Evolutionary conservation across 768 basidiomycete species (phyloP).

Genomic region (Tylopilus rubrobrunneus): DNA sequence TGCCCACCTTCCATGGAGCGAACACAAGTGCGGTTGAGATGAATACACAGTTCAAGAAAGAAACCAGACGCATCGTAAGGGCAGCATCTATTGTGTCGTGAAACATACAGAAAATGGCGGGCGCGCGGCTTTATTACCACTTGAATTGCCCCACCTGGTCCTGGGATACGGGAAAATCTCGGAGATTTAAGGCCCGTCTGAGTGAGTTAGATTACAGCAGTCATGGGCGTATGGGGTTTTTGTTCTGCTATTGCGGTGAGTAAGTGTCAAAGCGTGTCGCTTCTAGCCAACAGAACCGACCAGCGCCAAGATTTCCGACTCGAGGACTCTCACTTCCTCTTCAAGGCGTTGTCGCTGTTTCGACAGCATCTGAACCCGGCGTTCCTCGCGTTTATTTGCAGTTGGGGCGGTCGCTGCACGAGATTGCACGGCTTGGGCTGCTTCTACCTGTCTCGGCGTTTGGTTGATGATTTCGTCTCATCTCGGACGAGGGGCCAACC

Average conservation of each 20-base stretch:
- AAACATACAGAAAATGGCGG: no score
- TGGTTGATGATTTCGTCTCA: not conserved
- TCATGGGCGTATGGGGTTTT: slow-evolving; percentile 7
- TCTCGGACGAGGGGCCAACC: slow-evolving; percentile 33
- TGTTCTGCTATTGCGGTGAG: slow-evolving; percentile 18
- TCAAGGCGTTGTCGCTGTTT: slow-evolving; percentile 69
- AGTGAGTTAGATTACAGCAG: not conserved
- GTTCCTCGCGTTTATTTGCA: slow-evolving; percentile 61
- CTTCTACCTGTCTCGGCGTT: slow-evolving; percentile 45
- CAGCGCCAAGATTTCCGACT: slow-evolving; percentile 57
- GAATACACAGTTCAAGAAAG: not conserved
- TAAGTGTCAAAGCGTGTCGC: slow-evolving; percentile 1
- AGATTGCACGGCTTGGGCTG: slow-evolving; percentile 39
- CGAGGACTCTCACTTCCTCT: slow-evolving; percentile 53
- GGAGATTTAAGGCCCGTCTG: not conserved
- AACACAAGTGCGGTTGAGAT: not conserved
- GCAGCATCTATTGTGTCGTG: not conserved
- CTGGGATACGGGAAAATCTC: not conserved
- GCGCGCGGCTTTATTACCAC: not conserved
- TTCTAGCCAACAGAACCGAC: slow-evolving; percentile 30
- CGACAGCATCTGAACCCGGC: slow-evolving; percentile 58
- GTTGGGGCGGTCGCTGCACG: slow-evolving; percentile 46
- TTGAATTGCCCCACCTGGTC: not conserved
- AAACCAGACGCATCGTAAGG: not conserved
- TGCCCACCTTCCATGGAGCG: not conserved